Percentiles rank a stretch among this genome's conserved stretches.
These are phyloP conservation scores for Dispira parvispora DNA, from an alignment of 192 early-diverging fungal species.

Conservation along the genomic window DNA sequence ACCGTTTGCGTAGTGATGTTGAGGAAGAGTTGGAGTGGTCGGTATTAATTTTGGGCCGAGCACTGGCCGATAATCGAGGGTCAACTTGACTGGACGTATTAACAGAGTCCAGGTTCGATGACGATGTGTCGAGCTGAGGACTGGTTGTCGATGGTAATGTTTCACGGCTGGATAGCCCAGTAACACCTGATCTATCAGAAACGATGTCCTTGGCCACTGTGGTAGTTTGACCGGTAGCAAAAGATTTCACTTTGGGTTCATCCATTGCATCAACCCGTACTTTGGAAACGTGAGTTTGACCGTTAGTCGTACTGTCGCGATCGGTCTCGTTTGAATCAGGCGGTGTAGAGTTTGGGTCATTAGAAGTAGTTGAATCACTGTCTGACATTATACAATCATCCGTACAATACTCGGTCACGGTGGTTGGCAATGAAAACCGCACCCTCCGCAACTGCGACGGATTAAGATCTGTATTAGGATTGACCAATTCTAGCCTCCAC, in stretches of 20 bases:
- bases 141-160: no score
- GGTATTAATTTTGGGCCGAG: neutral
- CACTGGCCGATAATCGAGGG: neutral
- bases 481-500: neutral
- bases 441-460: conserved; percentile 24
- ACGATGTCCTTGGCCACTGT: no score
- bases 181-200: no score
- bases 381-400: conserved; percentile 17
- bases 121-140: neutral
- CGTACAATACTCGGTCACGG: conserved; percentile 28
- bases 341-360: no score
- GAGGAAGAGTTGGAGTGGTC: conserved; percentile 22
- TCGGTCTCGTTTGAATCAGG: conserved; percentile 11
- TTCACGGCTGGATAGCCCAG: no score
- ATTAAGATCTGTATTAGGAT: conserved; percentile 12
- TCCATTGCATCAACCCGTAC: no score
- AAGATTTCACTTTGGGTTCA: no score
- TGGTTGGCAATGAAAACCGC: conserved; percentile 33
- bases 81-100: neutral
- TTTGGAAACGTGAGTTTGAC: no score
- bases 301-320: conserved; percentile 2
- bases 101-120: neutral
- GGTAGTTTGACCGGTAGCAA: no score
- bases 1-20: conserved; percentile 21
- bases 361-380: no score